phyloP scores from a whole-genome alignment of 768 basidiomycete species.

The Tylopilus rubrobrunneus region DNA sequence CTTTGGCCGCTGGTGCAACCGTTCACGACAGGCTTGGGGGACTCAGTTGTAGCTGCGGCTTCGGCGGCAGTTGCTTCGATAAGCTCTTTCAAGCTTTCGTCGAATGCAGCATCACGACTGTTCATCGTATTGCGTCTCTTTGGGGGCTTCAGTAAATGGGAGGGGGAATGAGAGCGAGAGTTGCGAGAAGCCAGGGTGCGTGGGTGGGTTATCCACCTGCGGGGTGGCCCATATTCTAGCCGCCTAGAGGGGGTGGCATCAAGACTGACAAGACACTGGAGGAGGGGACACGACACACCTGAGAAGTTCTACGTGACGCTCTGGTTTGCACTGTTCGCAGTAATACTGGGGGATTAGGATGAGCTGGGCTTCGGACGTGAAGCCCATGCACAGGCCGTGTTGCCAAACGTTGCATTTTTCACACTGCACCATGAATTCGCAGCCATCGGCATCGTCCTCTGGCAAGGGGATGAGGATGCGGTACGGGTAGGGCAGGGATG shows the following conservation, averaged over 20 bases:
- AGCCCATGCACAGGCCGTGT: conserved; percentile 95
- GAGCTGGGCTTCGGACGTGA: conserved; percentile 70
- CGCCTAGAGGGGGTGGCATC: conserved; percentile 41
- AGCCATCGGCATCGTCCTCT: conserved; percentile 78
- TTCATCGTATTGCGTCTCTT: conserved; percentile 98
- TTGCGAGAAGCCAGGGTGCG: conserved; percentile 58
- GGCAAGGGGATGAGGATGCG: conserved; percentile 29
- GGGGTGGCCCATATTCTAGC: conserved; percentile 51
- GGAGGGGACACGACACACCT: conserved; percentile 55
- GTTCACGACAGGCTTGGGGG: conserved; percentile 30
- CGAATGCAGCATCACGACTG: conserved; percentile 90
- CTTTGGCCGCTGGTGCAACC: conserved; percentile 39
- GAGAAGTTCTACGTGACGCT: conserved; percentile 76
- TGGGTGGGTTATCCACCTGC: conserved; percentile 61
- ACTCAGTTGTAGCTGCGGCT: conserved; percentile 51
- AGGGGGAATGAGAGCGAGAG: conserved; percentile 75
- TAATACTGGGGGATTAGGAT: conserved; percentile 83
- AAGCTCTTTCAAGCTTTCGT: conserved; percentile 78
- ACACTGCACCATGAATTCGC: conserved; percentile 97
- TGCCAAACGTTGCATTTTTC: conserved; percentile 98
- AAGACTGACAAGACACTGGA: conserved; percentile 14
- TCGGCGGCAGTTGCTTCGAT: conserved; percentile 73
- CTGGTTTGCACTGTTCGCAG: conserved; percentile 91
- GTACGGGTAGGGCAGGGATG: conserved; percentile 3
- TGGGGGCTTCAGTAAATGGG: conserved; percentile 55